Evolutionary conservation across 306 rosid species (phyloP), one percentile per base, ranked within the genome.

Genomic region (Glycine latifolia): DNA sequence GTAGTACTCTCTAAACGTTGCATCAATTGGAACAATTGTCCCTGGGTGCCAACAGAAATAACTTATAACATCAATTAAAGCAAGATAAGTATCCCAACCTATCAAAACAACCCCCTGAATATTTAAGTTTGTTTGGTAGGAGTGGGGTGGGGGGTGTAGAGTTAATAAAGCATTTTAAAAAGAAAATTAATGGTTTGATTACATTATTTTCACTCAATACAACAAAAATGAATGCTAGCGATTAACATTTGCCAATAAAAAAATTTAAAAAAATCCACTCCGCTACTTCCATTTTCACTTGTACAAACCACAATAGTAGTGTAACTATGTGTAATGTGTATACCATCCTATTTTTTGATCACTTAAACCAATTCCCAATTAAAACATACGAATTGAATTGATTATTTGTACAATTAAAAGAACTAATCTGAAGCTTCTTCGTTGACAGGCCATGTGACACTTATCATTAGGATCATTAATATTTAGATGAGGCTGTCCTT

Each of bases 1-100:
- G 97, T 93, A 62, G 99, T 96, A 84, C 86, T 93, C 83, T 93
- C 99, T 79, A 96, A 90, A 15, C 99, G 97, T 72, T 89, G 95
- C 98, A 96, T 93, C 89, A 96, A 71, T 87, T 86, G 92, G 89
- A 96, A 96, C 81, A 96, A 82, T 96, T 96, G 98, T 80, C 89
- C 89, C 99, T 96, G 85, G 78, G 78, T 77, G 50, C 76, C 73
- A 87, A 82, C 60, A 88, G 50, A 75, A 79, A 77, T 0, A 71
- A 58, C 41, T 85, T 48, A 70, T 46, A 8, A 75, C 17, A 44
- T 61, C 76, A 73, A 79, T 67, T 10, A 74, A 81, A 37, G 5
- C 41, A 3, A 37, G 5, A 37, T 68, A 14, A 16, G 17, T 26
- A 26, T 26, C 31, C 31, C 31, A 55, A 67, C 49, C 43, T 37